phyloP scores from a whole-genome alignment of 257 asterid genomes.

The Fraxinus cuspidata region DNA sequence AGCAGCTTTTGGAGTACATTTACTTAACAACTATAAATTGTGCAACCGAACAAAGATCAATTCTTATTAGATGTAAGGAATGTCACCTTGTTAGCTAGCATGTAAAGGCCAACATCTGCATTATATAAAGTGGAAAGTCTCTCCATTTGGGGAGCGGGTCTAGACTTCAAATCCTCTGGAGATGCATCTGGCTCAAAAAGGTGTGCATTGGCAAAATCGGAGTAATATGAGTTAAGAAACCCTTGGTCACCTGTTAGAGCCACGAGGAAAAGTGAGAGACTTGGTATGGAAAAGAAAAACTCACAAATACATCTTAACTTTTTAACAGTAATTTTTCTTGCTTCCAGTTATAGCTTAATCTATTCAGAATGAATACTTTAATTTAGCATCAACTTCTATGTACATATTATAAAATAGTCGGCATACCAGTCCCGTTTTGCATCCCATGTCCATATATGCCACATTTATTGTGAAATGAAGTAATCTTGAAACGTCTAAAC shows the following conservation, averaged over 20 bases:
- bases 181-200: slow-evolving; percentile 75
- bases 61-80: slow-evolving; percentile 17
- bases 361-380: slow-evolving; percentile 11
- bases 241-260: slow-evolving; percentile 91
- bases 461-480: slow-evolving; percentile 18
- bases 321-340: background rate
- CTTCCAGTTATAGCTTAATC: slow-evolving; percentile 19
- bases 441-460: background rate
- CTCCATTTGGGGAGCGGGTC: slow-evolving; percentile 90
- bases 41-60: slow-evolving; percentile 11
- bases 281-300: slow-evolving; percentile 18
- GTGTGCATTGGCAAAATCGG: slow-evolving; percentile 90
- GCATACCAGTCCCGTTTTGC: background rate
- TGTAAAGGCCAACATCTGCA: slow-evolving; percentile 99
- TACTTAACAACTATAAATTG: background rate
- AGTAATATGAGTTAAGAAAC: slow-evolving; percentile 86
- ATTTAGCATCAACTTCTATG: slow-evolving; percentile 14
- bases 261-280: slow-evolving; percentile 24
- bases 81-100: slow-evolving; percentile 98
- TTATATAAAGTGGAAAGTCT: slow-evolving; percentile 93
- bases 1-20: slow-evolving; percentile 24
- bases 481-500: background rate
- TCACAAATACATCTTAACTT: background rate
- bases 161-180: slow-evolving; percentile 68
- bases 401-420: background rate